phyloP scores from a whole-genome alignment of 1,139 yeast genomes.

The Taphrina wiesneri region DNA sequence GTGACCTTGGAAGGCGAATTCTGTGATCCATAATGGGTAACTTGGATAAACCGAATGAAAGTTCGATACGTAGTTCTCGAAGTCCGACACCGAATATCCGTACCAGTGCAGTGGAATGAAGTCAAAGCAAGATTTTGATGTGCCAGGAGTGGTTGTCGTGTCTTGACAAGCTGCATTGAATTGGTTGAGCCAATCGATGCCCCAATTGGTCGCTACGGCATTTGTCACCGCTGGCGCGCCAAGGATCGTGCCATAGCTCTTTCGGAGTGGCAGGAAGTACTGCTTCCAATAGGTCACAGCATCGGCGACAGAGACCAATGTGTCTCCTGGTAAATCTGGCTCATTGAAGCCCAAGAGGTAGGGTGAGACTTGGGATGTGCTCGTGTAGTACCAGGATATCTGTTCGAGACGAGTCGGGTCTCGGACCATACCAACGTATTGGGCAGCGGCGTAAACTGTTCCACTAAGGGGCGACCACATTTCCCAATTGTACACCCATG shows the following conservation, averaged over 20 bases:
- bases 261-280: conserved; percentile 29
- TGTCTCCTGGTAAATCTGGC: conserved; percentile 33
- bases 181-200: conserved; percentile 32
- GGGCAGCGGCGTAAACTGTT: conserved; percentile 11
- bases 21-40: conserved; percentile 32
- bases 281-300: conserved; percentile 28
- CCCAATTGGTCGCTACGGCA: conserved; percentile 21
- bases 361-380: neutral
- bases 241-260: conserved; percentile 22
- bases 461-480: conserved; percentile 24
- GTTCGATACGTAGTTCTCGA: conserved; percentile 5
- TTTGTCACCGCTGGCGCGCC: conserved; percentile 33
- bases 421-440: conserved; percentile 20
- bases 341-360: conserved; percentile 35
- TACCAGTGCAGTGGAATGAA: conserved; percentile 33
- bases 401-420: conserved; percentile 6
- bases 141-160: conserved; percentile 10
- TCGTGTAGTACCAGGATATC: conserved; percentile 24
- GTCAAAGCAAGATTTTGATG: conserved; percentile 10
- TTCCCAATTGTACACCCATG: conserved; percentile 35
- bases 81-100: conserved; percentile 18
- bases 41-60: conserved; percentile 22
- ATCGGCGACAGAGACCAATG: conserved; percentile 17
- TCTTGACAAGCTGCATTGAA: conserved; percentile 29
- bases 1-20: conserved; percentile 24